phyloP scores from a whole-genome alignment of 352 stramenopile genomes.

The Pythium phragmitis region DNA sequence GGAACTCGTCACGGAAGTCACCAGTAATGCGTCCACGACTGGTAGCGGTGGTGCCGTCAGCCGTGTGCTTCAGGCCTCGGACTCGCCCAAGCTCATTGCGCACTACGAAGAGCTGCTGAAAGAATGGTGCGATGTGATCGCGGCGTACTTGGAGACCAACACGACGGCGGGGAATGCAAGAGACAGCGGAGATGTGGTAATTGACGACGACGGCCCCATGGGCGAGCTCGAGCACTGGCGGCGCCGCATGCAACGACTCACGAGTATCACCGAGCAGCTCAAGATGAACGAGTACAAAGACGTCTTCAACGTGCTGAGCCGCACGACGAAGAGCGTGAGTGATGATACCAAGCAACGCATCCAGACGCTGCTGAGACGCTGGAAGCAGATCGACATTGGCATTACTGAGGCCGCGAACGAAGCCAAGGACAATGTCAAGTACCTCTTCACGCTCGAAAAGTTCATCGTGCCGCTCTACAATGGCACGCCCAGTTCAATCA shows the following conservation, averaged over 20 bases:
- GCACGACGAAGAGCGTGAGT: conserved; percentile 81
- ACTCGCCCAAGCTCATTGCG: conserved; percentile 90
- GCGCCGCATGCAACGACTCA: conserved; percentile 96
- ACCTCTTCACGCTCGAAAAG: conserved; percentile 97
- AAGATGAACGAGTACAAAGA: conserved; percentile 96
- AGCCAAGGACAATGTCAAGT: conserved; percentile 99
- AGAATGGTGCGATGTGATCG: conserved; percentile 97
- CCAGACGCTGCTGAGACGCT: conserved; percentile 92
- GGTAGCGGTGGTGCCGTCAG: conserved; percentile 37
- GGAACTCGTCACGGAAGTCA: conserved; percentile 64
- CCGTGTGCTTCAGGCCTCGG: conserved; percentile 63
- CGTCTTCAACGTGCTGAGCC: conserved; percentile 91
- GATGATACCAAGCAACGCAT: conserved; percentile 93
- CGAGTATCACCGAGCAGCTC: conserved; percentile 98
- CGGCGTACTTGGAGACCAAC: conserved; percentile 92
- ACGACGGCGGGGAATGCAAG: conserved; percentile 37
- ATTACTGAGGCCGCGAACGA: conserved; percentile 98
- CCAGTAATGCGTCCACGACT: conserved; percentile 33
- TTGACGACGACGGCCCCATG: conserved; percentile 92
- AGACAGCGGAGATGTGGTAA: conserved; percentile 54
- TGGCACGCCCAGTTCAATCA: conserved; percentile 95
- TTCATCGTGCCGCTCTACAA: conserved; percentile 92
- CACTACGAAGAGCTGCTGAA: conserved; percentile 96
- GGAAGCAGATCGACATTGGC: conserved; percentile 98
- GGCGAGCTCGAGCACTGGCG: conserved; percentile 98